Percentiles rank a stretch among this genome's conserved stretches.
Evolutionary conservation across 2,329 filamentous ascomycete species (phyloP).

Genomic region (Sporothrix inflata): DNA sequence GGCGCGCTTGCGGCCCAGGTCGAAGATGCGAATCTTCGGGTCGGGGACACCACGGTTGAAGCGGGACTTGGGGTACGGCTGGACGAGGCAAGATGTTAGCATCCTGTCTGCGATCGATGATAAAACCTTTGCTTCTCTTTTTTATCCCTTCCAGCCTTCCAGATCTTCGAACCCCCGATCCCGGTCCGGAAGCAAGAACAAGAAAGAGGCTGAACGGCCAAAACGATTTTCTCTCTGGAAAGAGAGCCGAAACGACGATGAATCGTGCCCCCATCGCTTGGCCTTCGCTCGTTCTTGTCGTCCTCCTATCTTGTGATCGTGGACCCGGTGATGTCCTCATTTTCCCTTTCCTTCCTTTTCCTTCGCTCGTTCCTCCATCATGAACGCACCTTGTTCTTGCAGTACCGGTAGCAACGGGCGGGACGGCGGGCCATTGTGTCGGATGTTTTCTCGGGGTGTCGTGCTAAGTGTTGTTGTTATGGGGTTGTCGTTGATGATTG

Average conservation of each 20-base stretch:
- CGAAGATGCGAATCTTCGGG: constrained; percentile 93
- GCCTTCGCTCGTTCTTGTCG: background rate
- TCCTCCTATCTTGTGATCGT: background rate
- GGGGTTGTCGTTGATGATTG: constrained; percentile 34
- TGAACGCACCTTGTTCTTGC: constrained; percentile 97
- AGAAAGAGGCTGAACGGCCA: background rate
- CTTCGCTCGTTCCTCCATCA: constrained; percentile 22
- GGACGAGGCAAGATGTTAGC: constrained; percentile 29
- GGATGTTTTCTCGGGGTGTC: constrained; percentile 48
- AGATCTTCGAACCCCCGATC: background rate
- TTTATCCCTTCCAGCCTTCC: background rate
- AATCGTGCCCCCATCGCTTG: background rate
- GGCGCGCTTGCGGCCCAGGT: constrained; percentile 97
- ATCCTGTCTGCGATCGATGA: background rate
- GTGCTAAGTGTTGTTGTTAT: constrained; percentile 46
- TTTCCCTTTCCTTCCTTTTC: constrained; percentile 25
- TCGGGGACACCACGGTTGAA: constrained; percentile 99
- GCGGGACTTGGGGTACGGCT: constrained; percentile 99
- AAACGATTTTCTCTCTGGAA: background rate
- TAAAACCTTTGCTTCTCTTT: background rate
- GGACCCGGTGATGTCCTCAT: background rate
- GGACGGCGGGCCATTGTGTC: constrained; percentile 99
- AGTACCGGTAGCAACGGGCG: constrained; percentile 99
- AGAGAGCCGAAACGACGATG: background rate
- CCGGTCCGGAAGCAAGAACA: background rate